Conservation (phyloP, 495 filamentous ascomycete species). For the Talaromyces proteolyticus region DNA sequence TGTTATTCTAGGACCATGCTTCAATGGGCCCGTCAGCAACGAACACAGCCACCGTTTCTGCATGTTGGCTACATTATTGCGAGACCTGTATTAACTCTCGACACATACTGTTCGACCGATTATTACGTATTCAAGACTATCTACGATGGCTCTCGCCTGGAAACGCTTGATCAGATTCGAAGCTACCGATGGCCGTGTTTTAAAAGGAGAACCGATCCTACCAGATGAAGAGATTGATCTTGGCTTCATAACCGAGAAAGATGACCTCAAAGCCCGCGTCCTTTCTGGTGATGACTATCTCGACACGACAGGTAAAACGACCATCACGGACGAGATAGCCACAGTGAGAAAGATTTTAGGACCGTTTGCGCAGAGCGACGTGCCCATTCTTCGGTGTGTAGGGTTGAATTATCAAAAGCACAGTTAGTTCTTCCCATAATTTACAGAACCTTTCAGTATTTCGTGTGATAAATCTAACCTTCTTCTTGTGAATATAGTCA, state of each 20-base stretch:
- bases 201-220: slow-evolving; percentile 43
- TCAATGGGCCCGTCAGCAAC: too few relatives aligned
- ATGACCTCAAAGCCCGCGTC: slow-evolving; percentile 30
- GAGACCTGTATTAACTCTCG: too few relatives aligned
- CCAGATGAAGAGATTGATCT: slow-evolving; percentile 27
- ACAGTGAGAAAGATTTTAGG: slow-evolving; percentile 27
- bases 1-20: too few relatives aligned
- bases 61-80: too few relatives aligned
- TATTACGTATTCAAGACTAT: too few relatives aligned
- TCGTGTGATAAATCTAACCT: too few relatives aligned
- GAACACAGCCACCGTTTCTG: too few relatives aligned
- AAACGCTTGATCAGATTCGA: slow-evolving; percentile 44
- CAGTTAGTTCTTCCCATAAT: slow-evolving; percentile 20
- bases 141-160: slow-evolving; percentile 21
- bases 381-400: slow-evolving; percentile 33
- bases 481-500: too few relatives aligned
- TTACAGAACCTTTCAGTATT: not conserved
- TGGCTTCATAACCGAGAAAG: slow-evolving; percentile 27
- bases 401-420: slow-evolving; percentile 37
- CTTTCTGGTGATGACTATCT: slow-evolving; percentile 34
- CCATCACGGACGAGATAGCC: slow-evolving; percentile 25
- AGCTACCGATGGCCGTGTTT: slow-evolving; percentile 34
- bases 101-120: too few relatives aligned
- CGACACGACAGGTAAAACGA: slow-evolving; percentile 25
- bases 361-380: slow-evolving; percentile 26